Evolutionary conservation across 164 flowering plant genomes (phyloP).

Genomic region (Magnolia changhungtana): DNA sequence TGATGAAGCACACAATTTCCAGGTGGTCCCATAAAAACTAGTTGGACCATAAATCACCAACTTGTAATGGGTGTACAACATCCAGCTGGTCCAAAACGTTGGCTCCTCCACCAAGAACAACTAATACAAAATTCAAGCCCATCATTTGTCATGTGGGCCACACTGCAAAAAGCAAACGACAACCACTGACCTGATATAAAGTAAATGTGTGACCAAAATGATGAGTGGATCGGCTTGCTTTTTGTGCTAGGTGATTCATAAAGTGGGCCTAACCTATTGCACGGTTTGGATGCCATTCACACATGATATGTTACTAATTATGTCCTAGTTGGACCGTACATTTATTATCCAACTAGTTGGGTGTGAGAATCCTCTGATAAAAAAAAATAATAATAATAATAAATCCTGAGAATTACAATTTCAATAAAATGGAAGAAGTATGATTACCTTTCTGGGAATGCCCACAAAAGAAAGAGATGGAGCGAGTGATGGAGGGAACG

Average conservation of each 20-base stretch:
- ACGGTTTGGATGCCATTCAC: neutral
- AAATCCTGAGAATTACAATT: neutral
- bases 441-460: constrained; percentile 75
- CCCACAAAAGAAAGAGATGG: constrained; percentile 89
- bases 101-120: neutral
- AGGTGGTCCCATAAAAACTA: neutral
- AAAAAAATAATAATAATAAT: no score
- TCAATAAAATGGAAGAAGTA: neutral
- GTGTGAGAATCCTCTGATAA: neutral
- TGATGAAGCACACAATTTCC: no score
- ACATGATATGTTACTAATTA: no score
- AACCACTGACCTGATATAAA: neutral
- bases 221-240: neutral
- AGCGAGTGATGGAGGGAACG: constrained; percentile 88
- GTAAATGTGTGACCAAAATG: neutral
- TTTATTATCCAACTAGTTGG: neutral
- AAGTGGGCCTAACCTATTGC: neutral
- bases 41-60: neutral
- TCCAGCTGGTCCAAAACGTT: neutral
- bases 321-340: neutral
- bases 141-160: no score
- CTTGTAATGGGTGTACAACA: neutral
- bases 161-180: no score
- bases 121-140: neutral
- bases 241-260: neutral